Percentiles rank a stretch among this genome's conserved stretches.
Conservation (phyloP, 1,139 yeast genomes). For the Kodamaea fungicola region DNA sequence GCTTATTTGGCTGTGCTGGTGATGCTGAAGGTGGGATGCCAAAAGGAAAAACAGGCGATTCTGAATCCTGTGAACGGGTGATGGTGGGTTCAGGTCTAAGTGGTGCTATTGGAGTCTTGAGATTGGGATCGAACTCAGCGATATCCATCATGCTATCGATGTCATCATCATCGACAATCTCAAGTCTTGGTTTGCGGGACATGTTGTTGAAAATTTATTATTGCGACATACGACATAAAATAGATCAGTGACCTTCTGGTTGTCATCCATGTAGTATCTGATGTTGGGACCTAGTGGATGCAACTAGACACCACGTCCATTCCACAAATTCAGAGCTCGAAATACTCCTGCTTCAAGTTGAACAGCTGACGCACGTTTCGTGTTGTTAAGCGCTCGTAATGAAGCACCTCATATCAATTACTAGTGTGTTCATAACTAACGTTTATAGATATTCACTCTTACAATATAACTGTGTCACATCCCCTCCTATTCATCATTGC, state of each 20-base stretch:
- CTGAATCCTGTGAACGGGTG: slow-evolving; percentile 60
- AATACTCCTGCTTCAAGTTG: too few species aligned
- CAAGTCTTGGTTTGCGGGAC: slow-evolving; percentile 68
- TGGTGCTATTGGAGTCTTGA: slow-evolving; percentile 70
- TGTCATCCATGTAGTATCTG: not conserved
- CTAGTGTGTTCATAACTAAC: too few species aligned
- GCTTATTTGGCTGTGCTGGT: slow-evolving; percentile 8
- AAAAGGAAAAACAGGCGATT: slow-evolving; percentile 12
- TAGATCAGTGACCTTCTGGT: not conserved
- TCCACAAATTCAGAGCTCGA: too few species aligned
- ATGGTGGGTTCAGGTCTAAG: slow-evolving; percentile 54
- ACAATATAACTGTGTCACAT: too few species aligned
- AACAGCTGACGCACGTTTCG: too few species aligned
- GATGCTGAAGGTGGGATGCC: slow-evolving; percentile 20
- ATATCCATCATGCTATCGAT: slow-evolving; percentile 90
- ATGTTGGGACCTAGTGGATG: too few species aligned
- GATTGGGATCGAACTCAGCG: slow-evolving; percentile 80
- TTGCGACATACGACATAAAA: not conserved
- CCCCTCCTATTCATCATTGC: too few species aligned
- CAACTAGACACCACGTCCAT: too few species aligned
- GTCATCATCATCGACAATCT: slow-evolving; percentile 84
- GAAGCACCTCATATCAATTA: too few species aligned
- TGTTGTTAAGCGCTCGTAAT: too few species aligned
- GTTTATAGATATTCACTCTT: too few species aligned
- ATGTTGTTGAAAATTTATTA: slow-evolving; percentile 14